Evolutionary conservation across 345 rosid genomes (phyloP), one percentile per base, ranked within the genome.

Genomic region (Citrus mangshanensis): DNA sequence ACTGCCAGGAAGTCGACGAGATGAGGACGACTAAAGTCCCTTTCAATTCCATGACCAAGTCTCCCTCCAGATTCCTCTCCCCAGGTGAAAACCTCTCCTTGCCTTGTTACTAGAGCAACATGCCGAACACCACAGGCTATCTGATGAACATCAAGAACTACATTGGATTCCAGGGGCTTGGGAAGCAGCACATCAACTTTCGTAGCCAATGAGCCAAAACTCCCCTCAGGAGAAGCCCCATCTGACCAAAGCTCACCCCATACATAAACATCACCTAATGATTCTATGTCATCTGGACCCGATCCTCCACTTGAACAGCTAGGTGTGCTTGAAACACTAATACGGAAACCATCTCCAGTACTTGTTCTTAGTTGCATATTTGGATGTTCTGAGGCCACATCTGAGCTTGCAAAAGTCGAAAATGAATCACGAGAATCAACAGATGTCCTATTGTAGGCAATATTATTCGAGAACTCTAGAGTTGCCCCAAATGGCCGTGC

Each of bases 261-360:
- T 7, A 94, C 79, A 78, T 93, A 96, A 78, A 96, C 94, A 87
- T 96, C 99, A 19, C 99, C 98, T 65, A 96, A 83, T 18, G 97
- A 94, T 81, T 96, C 99, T 78, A 96, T 92, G 83, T 96, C 99
- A 93, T 96, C 99, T 79, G 93, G 99, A 80, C 99, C 99, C 63
- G 97, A 94, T 71, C 96, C 95, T 62, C 93, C 93, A 85, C 95
- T 92, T 24, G 99, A 90, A 89, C 95, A 89, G 82, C 99, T 93
- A 72, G 97, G 98, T 72, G 96, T 87, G 86, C 99, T 95, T 74
- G 97, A 95, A 86, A 95, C 94, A 83, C 98, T 95, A 72, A 94
- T 81, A 72, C 99, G 91, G 73, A 92, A 90, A 86, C 96, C 98
- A 92, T 94, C 99, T 81, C 79, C 92, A 85, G 80, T 81, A 84